These are phyloP conservation scores for Fraxinus baroniana DNA, from an alignment of 305 asterid genomes.

Conservation along the genomic window DNA sequence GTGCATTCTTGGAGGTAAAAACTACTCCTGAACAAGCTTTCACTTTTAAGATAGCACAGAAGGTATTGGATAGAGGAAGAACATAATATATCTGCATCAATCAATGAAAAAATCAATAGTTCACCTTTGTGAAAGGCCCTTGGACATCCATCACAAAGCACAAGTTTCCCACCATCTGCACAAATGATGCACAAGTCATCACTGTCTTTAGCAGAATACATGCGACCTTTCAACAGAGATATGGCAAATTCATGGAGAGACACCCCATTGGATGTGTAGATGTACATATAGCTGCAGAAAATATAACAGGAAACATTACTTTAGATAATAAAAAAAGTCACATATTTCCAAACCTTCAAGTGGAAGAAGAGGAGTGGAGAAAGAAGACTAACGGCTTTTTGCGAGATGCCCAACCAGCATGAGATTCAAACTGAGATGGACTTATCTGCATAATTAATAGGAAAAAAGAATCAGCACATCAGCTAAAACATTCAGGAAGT, in stretches of 20 bases:
- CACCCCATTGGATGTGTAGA: slow-evolving; percentile 63
- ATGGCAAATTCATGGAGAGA: slow-evolving; percentile 60
- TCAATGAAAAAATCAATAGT: slow-evolving; percentile 5
- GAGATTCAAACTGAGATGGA: slow-evolving; percentile 96
- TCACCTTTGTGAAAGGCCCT: slow-evolving; percentile 65
- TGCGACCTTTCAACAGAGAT: slow-evolving; percentile 48
- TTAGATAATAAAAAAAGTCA: slow-evolving; percentile 5
- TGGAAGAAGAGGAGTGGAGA: neutral
- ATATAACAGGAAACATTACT: slow-evolving; percentile 8
- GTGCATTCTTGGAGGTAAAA: neutral
- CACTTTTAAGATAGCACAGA: neutral
- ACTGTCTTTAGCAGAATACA: slow-evolving; percentile 37
- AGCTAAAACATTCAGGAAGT: slow-evolving; percentile 3
- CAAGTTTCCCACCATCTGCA: slow-evolving; percentile 65
- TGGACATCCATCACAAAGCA: slow-evolving; percentile 70
- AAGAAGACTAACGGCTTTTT: slow-evolving; percentile 50
- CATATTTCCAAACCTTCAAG: neutral
- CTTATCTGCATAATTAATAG: slow-evolving; percentile 82
- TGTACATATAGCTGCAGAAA: slow-evolving; percentile 48
- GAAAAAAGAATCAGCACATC: slow-evolving; percentile 23
- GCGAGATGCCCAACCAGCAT: slow-evolving; percentile 95
- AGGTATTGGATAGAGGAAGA: neutral
- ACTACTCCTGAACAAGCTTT: neutral
- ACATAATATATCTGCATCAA: neutral
- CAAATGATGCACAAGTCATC: slow-evolving; percentile 59